Percentiles rank a stretch among this genome's conserved stretches.
Evolutionary conservation across 257 asterid genomes (phyloP).

Genomic region (Linderniella brevidens): DNA sequence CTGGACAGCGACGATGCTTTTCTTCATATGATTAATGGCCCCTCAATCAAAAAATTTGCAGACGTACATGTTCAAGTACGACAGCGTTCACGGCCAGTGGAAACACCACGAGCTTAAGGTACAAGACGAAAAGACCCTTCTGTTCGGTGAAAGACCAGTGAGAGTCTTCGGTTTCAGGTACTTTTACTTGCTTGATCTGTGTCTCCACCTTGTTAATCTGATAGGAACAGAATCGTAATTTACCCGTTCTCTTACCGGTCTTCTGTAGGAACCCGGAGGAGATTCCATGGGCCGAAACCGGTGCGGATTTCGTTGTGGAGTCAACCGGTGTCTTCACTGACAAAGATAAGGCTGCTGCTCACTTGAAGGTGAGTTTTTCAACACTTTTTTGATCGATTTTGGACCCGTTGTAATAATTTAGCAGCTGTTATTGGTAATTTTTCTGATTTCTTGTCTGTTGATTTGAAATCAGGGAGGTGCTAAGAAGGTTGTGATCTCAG

Average conservation of each 20-base stretch:
- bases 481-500: slow-evolving; percentile 72
- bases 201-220: too few species aligned
- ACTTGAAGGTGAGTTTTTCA: slow-evolving; percentile 31
- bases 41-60: slow-evolving; percentile 16
- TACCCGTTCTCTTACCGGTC: too few species aligned
- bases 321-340: slow-evolving; percentile 77
- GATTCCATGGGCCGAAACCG: slow-evolving; percentile 71
- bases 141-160: slow-evolving; percentile 58
- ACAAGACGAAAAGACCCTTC: slow-evolving; percentile 69
- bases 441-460: not conserved
- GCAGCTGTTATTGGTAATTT: not conserved
- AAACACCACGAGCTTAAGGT: slow-evolving; percentile 59
- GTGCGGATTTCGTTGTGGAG: slow-evolving; percentile 73
- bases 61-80: slow-evolving; percentile 93
- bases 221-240: too few species aligned
- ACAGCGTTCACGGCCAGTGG: slow-evolving; percentile 81
- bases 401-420: not conserved
- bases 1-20: too few species aligned
- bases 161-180: slow-evolving; percentile 47
- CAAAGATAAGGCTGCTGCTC: slow-evolving; percentile 79
- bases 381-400: not conserved
- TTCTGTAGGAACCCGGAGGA: slow-evolving; percentile 64
- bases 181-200: too few species aligned
- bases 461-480: slow-evolving; percentile 53
- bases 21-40: too few species aligned